Evolutionary conservation across 1,139 yeast species (phyloP).

Genomic region (Suhomyces anneliseae): DNA sequence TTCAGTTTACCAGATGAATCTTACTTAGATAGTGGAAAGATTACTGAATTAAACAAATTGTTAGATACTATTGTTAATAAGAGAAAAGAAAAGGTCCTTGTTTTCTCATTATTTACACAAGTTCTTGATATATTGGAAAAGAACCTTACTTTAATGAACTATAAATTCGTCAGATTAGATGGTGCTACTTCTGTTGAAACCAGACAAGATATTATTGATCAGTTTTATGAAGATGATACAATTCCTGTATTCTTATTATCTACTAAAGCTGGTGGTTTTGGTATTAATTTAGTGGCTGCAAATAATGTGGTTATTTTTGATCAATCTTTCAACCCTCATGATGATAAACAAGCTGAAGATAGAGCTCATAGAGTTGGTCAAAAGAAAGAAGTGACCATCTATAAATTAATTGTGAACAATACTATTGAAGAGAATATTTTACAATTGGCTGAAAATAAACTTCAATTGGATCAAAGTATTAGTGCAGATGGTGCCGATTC

Average conservation of each 20-base stretch:
- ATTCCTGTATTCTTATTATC: slow-evolving; percentile 87
- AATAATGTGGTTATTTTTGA: slow-evolving; percentile 89
- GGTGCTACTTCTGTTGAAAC: slow-evolving; percentile 94
- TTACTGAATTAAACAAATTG: slow-evolving; percentile 55
- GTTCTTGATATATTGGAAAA: slow-evolving; percentile 83
- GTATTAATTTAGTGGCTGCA: slow-evolving; percentile 94
- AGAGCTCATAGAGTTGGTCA: slow-evolving; percentile 98
- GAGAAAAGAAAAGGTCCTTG: slow-evolving; percentile 67
- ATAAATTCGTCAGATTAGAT: slow-evolving; percentile 81
- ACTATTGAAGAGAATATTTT: slow-evolving; percentile 90
- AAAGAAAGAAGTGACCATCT: slow-evolving; percentile 79
- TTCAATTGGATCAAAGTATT: slow-evolving; percentile 78
- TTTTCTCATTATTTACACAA: slow-evolving; percentile 92
- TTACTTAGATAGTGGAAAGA: slow-evolving; percentile 80
- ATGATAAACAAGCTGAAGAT: slow-evolving; percentile 97
- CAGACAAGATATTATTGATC: slow-evolving; percentile 88
- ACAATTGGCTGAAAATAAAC: slow-evolving; percentile 83
- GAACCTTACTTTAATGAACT: slow-evolving; percentile 62
- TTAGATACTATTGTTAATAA: slow-evolving; percentile 55
- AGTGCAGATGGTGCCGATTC: slow-evolving; percentile 49
- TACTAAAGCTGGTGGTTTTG: slow-evolving; percentile 98
- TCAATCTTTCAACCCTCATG: slow-evolving; percentile 96
- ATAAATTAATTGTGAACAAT: slow-evolving; percentile 67
- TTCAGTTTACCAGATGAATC: slow-evolving; percentile 55
- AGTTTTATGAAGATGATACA: slow-evolving; percentile 75